A percentile compares a stretch with the other conserved stretches of the same genome.
These are phyloP conservation scores for Striga asiatica DNA, from an alignment of 257 asterid species.

Conservation along the genomic window DNA sequence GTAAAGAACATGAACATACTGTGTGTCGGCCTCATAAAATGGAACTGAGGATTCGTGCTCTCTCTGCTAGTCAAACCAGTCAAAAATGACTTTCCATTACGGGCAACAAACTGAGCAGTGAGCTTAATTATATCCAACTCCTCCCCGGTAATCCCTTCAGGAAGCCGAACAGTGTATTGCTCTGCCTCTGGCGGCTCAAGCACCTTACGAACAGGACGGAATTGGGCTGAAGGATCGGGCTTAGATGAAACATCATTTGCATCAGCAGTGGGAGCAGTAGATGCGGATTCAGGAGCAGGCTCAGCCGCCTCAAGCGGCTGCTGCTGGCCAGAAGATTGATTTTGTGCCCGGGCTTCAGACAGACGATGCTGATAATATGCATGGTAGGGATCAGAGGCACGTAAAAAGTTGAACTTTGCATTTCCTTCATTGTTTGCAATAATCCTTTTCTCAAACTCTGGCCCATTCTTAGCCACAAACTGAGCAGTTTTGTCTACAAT, in stretches of 20 bases:
- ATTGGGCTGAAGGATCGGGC: constrained; percentile 63
- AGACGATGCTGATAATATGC: constrained; percentile 87
- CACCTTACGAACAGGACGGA: constrained; percentile 51
- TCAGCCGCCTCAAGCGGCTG: constrained; percentile 21
- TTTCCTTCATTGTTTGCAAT: constrained; percentile 71
- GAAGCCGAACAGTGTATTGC: constrained; percentile 78
- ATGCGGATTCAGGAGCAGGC: constrained; percentile 29
- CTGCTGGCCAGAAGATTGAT: constrained; percentile 36
- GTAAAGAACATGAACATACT: constrained; percentile 97
- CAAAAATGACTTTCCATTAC: constrained; percentile 84
- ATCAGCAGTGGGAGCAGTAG: constrained; percentile 32
- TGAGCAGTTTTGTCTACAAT: constrained; percentile 80
- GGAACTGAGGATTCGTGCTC: constrained; percentile 77
- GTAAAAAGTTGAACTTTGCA: constrained; percentile 70
- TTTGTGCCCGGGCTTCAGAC: constrained; percentile 72
- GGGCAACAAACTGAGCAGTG: constrained; percentile 91
- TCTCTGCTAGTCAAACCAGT: constrained; percentile 87
- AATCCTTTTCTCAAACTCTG: constrained; percentile 75
- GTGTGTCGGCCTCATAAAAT: constrained; percentile 85
- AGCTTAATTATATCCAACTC: constrained; percentile 87
- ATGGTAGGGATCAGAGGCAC: constrained; percentile 79
- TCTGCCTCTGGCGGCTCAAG: constrained; percentile 97
- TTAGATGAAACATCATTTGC: constrained; percentile 33
- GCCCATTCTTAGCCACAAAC: constrained; percentile 87
- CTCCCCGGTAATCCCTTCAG: constrained; percentile 93